Evolutionary conservation across 1,139 yeast species (phyloP).

Genomic region (Candida sojae): DNA sequence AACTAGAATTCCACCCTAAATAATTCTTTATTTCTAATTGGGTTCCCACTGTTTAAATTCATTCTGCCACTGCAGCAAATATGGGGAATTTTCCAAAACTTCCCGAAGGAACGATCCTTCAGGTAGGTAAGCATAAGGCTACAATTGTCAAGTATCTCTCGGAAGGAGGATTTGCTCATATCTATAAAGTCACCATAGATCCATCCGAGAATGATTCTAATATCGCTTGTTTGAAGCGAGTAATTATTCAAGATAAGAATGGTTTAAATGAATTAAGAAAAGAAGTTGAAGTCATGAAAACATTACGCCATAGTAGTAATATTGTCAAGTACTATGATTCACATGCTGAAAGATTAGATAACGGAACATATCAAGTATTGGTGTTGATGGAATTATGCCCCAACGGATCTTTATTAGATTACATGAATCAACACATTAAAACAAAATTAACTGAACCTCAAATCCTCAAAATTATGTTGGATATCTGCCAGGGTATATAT

Average conservation of each 20-base stretch:
- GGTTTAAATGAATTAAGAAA: conserved; percentile 66
- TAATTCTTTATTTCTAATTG: too few species aligned
- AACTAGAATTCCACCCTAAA: neutral
- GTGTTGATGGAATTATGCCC: conserved; percentile 81
- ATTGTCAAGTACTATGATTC: conserved; percentile 75
- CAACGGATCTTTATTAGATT: conserved; percentile 68
- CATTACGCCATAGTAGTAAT: conserved; percentile 53
- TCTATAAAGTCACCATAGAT: conserved; percentile 58
- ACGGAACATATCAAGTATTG: conserved; percentile 67
- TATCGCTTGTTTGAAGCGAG: conserved; percentile 71
- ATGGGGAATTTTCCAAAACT: conserved; percentile 38
- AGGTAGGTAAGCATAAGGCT: conserved; percentile 46
- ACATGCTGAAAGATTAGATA: conserved; percentile 65
- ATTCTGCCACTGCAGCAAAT: neutral
- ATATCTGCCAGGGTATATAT: conserved; percentile 65
- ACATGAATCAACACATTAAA: conserved; percentile 69
- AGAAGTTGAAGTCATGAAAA: conserved; percentile 82
- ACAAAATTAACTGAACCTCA: conserved; percentile 64
- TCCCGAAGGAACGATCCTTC: conserved; percentile 40
- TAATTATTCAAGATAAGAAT: conserved; percentile 68
- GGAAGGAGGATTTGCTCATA: conserved; percentile 56
- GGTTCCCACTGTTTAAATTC: neutral
- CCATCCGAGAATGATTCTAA: conserved; percentile 37
- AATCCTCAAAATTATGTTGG: conserved; percentile 65
- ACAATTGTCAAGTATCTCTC: conserved; percentile 40